A percentile compares a stretch with the other conserved stretches of the same genome.
phyloP scores from a whole-genome alignment of 2,329 filamentous ascomycete genomes.

The Aspergillus sp. region DNA sequence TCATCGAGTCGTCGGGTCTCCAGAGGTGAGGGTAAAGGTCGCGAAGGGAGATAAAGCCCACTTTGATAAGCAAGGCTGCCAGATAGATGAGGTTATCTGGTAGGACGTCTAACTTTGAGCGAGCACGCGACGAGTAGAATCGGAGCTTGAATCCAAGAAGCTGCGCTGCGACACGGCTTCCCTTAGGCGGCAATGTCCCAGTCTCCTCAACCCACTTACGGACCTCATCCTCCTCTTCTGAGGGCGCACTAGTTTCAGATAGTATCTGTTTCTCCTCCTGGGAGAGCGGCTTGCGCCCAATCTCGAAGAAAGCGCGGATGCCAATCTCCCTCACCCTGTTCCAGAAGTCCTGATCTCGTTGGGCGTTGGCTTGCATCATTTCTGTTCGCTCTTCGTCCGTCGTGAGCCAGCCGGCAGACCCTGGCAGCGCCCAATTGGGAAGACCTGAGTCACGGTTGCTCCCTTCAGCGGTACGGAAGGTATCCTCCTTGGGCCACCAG shows the following conservation, averaged over 20 bases:
- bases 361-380: slow-evolving; percentile 49
- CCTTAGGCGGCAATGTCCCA: slow-evolving; percentile 70
- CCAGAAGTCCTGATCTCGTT: slow-evolving; percentile 75
- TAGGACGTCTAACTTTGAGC: slow-evolving; percentile 66
- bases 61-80: slow-evolving; percentile 86
- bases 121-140: slow-evolving; percentile 78
- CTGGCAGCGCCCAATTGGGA: slow-evolving; percentile 78
- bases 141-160: slow-evolving; percentile 93
- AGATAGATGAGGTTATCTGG: slow-evolving; percentile 91
- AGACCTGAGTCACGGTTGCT: slow-evolving; percentile 49
- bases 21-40: slow-evolving; percentile 91
- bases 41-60: slow-evolving; percentile 86
- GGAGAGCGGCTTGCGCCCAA: slow-evolving; percentile 63
- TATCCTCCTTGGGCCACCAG: slow-evolving; percentile 79
- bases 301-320: slow-evolving; percentile 78
- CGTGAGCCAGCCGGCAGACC: slow-evolving; percentile 54
- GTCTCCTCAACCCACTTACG: slow-evolving; percentile 72
- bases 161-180: slow-evolving; percentile 87
- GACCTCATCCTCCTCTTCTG: slow-evolving; percentile 49
- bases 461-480: slow-evolving; percentile 31
- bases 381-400: slow-evolving; percentile 61
- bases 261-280: slow-evolving; percentile 47
- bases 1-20: slow-evolving; percentile 77
- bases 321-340: slow-evolving; percentile 64
- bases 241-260: slow-evolving; percentile 29